Percentiles rank a stretch among this genome's conserved stretches.
Evolutionary conservation across 2,329 filamentous ascomycete species (phyloP).

Genomic region (Fusarium subglutinans): DNA sequence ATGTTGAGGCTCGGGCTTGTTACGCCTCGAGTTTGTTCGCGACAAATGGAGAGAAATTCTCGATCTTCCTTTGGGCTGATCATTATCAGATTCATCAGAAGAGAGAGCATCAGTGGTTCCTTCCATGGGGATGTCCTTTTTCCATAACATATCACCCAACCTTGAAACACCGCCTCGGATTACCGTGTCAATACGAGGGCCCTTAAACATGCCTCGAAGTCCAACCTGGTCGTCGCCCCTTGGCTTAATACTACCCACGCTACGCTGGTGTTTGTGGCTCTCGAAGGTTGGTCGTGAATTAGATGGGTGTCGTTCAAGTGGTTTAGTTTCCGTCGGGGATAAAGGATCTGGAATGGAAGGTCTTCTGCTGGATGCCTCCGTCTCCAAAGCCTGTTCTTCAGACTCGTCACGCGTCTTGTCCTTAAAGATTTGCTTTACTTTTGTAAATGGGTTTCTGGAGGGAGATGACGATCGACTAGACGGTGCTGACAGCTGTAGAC

Average conservation of each 20-base stretch:
- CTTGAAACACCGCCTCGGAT: constrained; percentile 69
- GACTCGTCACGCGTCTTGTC: constrained; percentile 60
- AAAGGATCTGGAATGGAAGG: constrained; percentile 42
- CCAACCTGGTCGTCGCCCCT: constrained; percentile 48
- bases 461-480: constrained; percentile 73
- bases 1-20: constrained; percentile 44
- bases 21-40: constrained; percentile 46
- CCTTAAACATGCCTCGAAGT: constrained; percentile 78
- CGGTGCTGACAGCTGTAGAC: constrained; percentile 70
- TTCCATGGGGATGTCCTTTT: constrained; percentile 55
- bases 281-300: constrained; percentile 53
- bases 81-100: constrained; percentile 61
- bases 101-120: constrained; percentile 51
- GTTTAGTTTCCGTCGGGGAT: constrained; percentile 45
- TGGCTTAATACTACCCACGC: constrained; percentile 59
- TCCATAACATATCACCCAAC: constrained; percentile 66
- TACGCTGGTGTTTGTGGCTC: constrained; percentile 59
- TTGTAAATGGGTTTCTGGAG: constrained; percentile 65
- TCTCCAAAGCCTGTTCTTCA: constrained; percentile 46
- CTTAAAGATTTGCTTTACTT: constrained; percentile 65
- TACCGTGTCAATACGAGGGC: constrained; percentile 76
- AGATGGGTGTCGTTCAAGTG: constrained; percentile 44
- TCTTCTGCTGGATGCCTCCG: constrained; percentile 46
- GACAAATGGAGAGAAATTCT: constrained; percentile 50
- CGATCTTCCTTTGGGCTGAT: constrained; percentile 52